These are phyloP conservation scores for Phalaenopsis aphrodite DNA, from an alignment of 106 monocot species.

Conservation along the genomic window DNA sequence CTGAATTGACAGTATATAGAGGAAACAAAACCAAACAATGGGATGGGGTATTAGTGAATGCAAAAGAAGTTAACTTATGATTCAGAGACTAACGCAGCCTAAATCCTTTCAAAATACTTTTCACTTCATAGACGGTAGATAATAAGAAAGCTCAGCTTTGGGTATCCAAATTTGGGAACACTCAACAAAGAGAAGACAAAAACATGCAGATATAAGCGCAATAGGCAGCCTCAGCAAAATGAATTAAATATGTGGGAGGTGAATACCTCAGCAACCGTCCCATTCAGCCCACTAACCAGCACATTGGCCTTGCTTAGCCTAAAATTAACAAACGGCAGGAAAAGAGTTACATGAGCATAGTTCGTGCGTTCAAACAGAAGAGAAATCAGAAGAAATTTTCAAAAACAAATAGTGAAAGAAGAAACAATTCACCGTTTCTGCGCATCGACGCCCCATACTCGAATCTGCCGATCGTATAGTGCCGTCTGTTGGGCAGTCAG, in stretches of 20 bases:
- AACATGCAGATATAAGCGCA: background rate
- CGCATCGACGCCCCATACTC: conserved; percentile 90
- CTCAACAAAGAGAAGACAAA: background rate
- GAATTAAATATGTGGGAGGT: background rate
- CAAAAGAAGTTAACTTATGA: background rate
- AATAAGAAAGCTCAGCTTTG: background rate
- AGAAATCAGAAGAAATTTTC: background rate
- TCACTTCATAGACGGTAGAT: background rate
- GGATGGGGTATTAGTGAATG: background rate
- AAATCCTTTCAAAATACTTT: too few species aligned
- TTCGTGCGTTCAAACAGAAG: background rate
- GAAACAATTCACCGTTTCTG: conserved; percentile 45
- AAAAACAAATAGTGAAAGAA: background rate
- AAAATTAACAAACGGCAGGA: background rate
- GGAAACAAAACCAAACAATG: background rate
- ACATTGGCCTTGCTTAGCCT: conserved; percentile 82
- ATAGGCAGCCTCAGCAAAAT: background rate
- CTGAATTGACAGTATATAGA: background rate
- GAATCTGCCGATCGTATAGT: conserved; percentile 91
- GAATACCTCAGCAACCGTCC: conserved; percentile 65
- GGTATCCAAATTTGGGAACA: background rate
- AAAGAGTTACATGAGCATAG: background rate
- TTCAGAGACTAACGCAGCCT: too few species aligned
- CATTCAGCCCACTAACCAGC: conserved; percentile 65
- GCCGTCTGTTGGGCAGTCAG: conserved; percentile 90